Evolutionary conservation across 2,329 filamentous ascomycete species (phyloP).

Genomic region (Stagonosporopsis vannaccii): DNA sequence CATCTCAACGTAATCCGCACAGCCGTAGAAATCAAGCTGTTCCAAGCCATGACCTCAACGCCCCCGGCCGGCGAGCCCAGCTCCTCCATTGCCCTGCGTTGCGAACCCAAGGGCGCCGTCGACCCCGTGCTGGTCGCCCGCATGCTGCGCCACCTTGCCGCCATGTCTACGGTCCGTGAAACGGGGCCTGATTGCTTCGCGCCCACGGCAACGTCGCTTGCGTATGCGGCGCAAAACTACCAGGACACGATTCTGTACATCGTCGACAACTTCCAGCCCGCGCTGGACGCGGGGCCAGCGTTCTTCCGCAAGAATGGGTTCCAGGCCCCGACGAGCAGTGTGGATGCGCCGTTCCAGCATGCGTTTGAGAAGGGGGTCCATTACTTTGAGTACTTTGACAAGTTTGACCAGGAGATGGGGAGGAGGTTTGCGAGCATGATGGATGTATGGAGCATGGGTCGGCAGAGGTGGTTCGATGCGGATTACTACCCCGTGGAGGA

Average conservation of each 20-base stretch:
- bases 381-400: slow-evolving; percentile 36
- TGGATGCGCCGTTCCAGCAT: slow-evolving; percentile 35
- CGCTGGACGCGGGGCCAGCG: slow-evolving; percentile 24
- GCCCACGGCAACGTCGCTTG: slow-evolving; percentile 23
- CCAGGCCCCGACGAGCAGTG: slow-evolving; percentile 22
- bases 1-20: slow-evolving; percentile 31
- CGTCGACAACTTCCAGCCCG: slow-evolving; percentile 30
- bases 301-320: slow-evolving; percentile 29
- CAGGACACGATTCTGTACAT: slow-evolving; percentile 34
- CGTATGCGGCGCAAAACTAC: slow-evolving; percentile 28
- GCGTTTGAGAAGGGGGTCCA: slow-evolving; percentile 28
- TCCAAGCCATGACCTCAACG: slow-evolving; percentile 27
- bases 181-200: slow-evolving; percentile 28
- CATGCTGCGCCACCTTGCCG: slow-evolving; percentile 40
- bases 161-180: slow-evolving; percentile 32
- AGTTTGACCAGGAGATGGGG: slow-evolving; percentile 31
- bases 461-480: slow-evolving; percentile 31
- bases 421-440: slow-evolving; percentile 39
- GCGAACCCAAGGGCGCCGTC: slow-evolving; percentile 15
- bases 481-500: slow-evolving; percentile 36
- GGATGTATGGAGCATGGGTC: slow-evolving; percentile 35
- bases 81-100: slow-evolving; percentile 22
- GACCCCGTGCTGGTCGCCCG: slow-evolving; percentile 33
- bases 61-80: slow-evolving; percentile 20
- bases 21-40: slow-evolving; percentile 31